A percentile compares a stretch with the other conserved stretches of the same genome.
phyloP scores from a whole-genome alignment of 345 rosid genomes.

The Erysimum cheiranthoides region DNA sequence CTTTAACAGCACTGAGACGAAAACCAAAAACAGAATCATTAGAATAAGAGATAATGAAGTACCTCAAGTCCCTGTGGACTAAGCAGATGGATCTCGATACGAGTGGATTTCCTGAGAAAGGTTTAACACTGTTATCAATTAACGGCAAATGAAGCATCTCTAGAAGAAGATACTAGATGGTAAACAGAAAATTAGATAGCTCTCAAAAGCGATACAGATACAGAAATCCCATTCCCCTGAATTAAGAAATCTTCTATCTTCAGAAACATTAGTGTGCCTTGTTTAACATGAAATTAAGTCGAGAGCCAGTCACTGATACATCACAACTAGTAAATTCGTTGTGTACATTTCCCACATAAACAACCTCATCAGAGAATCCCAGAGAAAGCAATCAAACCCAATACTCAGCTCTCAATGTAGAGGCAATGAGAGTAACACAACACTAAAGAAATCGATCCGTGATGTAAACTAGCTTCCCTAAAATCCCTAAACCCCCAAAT shows the following conservation, averaged over 20 bases:
- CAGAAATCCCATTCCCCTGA: neutral
- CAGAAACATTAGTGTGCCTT: conserved; percentile 5
- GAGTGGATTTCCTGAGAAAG: conserved; percentile 84
- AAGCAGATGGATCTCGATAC: conserved; percentile 85
- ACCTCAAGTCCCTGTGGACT: conserved; percentile 90
- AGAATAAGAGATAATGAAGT: neutral
- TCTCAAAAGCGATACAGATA: neutral
- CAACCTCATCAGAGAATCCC: neutral
- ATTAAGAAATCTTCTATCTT: neutral
- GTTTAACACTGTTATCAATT: neutral
- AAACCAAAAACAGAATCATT: neutral
- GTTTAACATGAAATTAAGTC: conserved; percentile 1
- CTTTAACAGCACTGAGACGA: neutral
- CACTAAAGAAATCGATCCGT: neutral
- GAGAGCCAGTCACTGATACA: neutral
- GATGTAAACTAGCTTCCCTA: neutral
- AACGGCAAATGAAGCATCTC: conserved; percentile 13
- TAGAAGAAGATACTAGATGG: neutral
- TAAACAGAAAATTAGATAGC: conserved; percentile 1
- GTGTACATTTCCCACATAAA: neutral
- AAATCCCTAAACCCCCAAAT: conserved; percentile 25
- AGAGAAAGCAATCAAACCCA: neutral
- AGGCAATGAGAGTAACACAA: neutral
- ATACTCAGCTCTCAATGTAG: neutral
- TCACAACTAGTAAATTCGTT: neutral